Percentiles rank a stretch among this genome's conserved stretches.
Conservation (phyloP, 208 protist species). For the Trypanosoma cruzi region DNA sequence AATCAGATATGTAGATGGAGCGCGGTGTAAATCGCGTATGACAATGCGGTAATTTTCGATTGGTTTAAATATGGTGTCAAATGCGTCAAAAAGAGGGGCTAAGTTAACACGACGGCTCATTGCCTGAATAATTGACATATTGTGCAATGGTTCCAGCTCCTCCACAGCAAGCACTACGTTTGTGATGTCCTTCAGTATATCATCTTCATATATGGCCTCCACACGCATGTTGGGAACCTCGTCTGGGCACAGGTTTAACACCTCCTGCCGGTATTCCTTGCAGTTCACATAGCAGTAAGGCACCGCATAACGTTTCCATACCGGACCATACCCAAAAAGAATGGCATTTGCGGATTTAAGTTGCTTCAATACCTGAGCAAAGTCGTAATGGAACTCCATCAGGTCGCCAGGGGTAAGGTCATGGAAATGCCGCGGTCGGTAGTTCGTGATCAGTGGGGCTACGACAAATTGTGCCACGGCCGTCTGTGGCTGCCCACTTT, state of each 20-base stretch:
- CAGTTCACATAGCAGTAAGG: conserved; percentile 81
- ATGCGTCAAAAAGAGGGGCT: conserved; percentile 77
- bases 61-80: conserved; percentile 74
- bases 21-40: conserved; percentile 60
- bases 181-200: conserved; percentile 87
- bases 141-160: conserved; percentile 68
- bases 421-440: conserved; percentile 88
- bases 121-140: conserved; percentile 70
- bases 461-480: conserved; percentile 88
- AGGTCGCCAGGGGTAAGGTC: conserved; percentile 84
- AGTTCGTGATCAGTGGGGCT: conserved; percentile 85
- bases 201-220: conserved; percentile 84
- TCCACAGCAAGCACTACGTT: conserved; percentile 79
- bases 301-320: conserved; percentile 88
- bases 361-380: conserved; percentile 68
- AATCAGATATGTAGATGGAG: conserved; percentile 70
- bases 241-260: conserved; percentile 80
- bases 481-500: conserved; percentile 81
- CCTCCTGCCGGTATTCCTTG: conserved; percentile 77
- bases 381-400: conserved; percentile 91
- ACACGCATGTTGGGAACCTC: conserved; percentile 85
- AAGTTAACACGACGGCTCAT: conserved; percentile 81
- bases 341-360: conserved; percentile 56
- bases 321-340: conserved; percentile 79
- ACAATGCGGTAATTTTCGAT: conserved; percentile 88